These are phyloP conservation scores for Cytospora paraplurivora DNA, from an alignment of 2,329 filamentous ascomycete genomes.

Conservation along the genomic window DNA sequence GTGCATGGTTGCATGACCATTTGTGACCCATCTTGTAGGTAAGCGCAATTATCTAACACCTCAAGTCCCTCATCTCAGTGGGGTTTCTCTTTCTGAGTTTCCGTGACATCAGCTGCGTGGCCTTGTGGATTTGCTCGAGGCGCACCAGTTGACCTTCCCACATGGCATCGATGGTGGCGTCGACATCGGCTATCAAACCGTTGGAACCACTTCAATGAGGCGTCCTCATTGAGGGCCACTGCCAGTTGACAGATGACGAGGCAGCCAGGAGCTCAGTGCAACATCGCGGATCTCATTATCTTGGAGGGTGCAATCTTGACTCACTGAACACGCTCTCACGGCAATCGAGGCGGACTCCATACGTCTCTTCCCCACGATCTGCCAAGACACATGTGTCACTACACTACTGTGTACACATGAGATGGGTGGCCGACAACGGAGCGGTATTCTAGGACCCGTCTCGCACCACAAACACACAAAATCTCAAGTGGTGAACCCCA, in stretches of 20 bases:
- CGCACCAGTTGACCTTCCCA: not conserved
- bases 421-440: constrained; percentile 27
- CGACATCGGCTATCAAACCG: not conserved
- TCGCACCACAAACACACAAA: constrained; percentile 16
- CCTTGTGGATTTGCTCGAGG: not conserved
- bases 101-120: not conserved
- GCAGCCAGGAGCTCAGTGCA: not conserved
- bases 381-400: not conserved
- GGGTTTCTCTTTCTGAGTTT: not conserved
- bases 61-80: not conserved
- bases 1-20: constrained; percentile 20
- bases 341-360: not conserved
- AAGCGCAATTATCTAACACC: constrained; percentile 14
- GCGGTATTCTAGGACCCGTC: constrained; percentile 10
- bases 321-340: not conserved
- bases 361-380: not conserved
- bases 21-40: constrained; percentile 13
- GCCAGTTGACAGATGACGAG: not conserved
- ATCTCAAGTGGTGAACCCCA: not conserved
- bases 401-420: not conserved
- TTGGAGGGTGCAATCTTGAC: not conserved
- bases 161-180: not conserved
- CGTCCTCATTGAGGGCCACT: not conserved
- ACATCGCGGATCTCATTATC: not conserved
- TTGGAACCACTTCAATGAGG: not conserved